Base-by-base conservation (phyloP, 1,284 basidiomycete genomes). In the Chondrostereum purpureum region DNA sequence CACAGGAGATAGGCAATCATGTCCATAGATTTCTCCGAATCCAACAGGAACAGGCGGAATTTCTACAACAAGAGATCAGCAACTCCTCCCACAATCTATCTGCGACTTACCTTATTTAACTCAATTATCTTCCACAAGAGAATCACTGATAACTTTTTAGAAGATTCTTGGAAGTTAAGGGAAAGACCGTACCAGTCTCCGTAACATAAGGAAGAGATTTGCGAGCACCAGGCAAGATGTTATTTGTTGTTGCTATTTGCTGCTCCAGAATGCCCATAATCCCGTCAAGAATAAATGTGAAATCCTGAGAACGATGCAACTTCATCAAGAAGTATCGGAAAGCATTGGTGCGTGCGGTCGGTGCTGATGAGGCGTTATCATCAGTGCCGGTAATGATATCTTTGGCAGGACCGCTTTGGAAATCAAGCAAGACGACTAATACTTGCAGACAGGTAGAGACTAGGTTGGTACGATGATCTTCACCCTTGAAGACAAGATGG, bases 51-150 rank as follows among this genome's bases (percentile, higher is more conserved):
- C n/a, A 71, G 65, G 12, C 87, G 78, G 66, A 95, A 93, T 80
- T 92, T 92, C 89, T 93, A 50, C 36, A 34, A 50, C 44, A 14
- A 23, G 44, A 35, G 36, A 10, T 37, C 13, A 37, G 36, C 36
- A 10, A 10, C 36, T 8, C 14, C 11, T 4, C 18, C 14, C 10
- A 14, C 6, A 14, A 33, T 3, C 13, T 16, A 37, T 21, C 41
- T 27, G 5, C 16, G 14, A 17, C 66, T 38, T 48, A 90, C 91
- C 73, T 89, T 93, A 68, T 95, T 95, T 21, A 93, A 64, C 54
- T 95, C 93, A 35, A 94, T 70, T 62, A 91, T 78, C 62, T 92
- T 89, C 92, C 92, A 95, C 45, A 94, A 77, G 44, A 96, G 75
- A 44, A 93, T 73, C 44, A 91, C 88, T 91, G 50, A 1, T 18